Evolutionary conservation across 352 stramenopile species (phyloP), one percentile per base, ranked within the genome.

Genomic region (Globisporangium middletonii): DNA sequence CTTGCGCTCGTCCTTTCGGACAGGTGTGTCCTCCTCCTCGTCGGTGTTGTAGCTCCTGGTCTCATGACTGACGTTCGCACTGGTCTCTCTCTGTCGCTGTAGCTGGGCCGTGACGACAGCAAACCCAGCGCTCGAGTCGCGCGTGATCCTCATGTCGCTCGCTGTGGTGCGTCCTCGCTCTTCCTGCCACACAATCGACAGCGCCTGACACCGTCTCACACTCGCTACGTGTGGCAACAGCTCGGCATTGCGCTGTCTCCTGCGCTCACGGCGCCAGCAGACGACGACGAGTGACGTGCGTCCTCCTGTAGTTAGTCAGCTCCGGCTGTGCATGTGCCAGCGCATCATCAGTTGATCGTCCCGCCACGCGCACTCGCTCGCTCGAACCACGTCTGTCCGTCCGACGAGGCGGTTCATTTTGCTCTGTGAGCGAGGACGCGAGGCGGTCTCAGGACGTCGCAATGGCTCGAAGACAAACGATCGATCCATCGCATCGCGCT

Each of bases 101-200:
- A 53, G 73, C 57, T 86, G 73, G 73, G 65, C 75, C 54, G 65
- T 88, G 47, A 65, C 73, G 44, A 87, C 77, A 15, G 52, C 75
- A 43, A 81, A 86, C 59, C 58, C 78, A 16, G 69, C 70, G 57
- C 55, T 82, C 43, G 70, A 82, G 33, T 85, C 75, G 18, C 82
- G 82, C 44, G 79, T 89, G 35, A 78, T 79, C 58, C 73, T 92
- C 51, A 92, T 89, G 82, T 92, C 79, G 30, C 55, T 81, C 43
- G 77, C 82, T 35, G 69, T 81, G 65, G 80, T 90, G 64, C 65
- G 77, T 79, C 33, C 37, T 16, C 33, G 33, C 48, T 50, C 19
- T 11, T 19, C 18, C 16, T 28, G 16, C 9, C 2, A 48, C 33
- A 27, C 28, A 23, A 23, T 23, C 23, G 23, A 23, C 23, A 23